Evolutionary conservation across 768 basidiomycete species (phyloP).

Genomic region (Neoboletus magnificus): DNA sequence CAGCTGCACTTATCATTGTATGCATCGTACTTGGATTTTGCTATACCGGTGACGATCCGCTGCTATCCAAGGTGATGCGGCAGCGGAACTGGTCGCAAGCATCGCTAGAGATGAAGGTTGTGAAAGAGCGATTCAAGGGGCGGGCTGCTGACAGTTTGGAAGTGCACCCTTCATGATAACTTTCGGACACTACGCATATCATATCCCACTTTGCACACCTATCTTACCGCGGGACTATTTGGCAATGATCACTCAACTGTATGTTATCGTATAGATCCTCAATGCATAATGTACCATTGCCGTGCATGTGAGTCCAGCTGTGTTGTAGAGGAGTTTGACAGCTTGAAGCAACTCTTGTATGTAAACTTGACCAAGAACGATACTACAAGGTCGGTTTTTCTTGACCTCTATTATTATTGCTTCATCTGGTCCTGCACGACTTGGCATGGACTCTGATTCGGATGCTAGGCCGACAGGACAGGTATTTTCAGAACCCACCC

Average conservation of each 20-base stretch:
- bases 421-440: conserved; percentile 1
- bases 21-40: conserved; percentile 40
- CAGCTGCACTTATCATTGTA: conserved; percentile 40
- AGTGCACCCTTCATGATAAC: conserved; percentile 2
- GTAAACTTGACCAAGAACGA: neutral
- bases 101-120: conserved; percentile 6
- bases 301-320: neutral
- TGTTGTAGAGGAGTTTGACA: neutral
- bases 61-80: conserved; percentile 31
- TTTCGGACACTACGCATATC: conserved; percentile 3
- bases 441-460: conserved; percentile 21
- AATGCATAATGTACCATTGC: conserved; percentile 10
- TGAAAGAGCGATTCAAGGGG: conserved; percentile 3
- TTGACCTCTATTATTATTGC: neutral
- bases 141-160: neutral
- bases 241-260: conserved; percentile 10
- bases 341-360: neutral
- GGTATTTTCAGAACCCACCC: conserved; percentile 9
- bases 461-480: conserved; percentile 9
- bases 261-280: conserved; percentile 8
- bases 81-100: conserved; percentile 12
- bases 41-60: conserved; percentile 49
- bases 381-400: neutral
- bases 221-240: conserved; percentile 5
- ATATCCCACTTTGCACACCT: neutral